These are phyloP conservation scores for Botrytis cinerea DNA, from an alignment of 2,329 filamentous ascomycete species.

Conservation along the genomic window DNA sequence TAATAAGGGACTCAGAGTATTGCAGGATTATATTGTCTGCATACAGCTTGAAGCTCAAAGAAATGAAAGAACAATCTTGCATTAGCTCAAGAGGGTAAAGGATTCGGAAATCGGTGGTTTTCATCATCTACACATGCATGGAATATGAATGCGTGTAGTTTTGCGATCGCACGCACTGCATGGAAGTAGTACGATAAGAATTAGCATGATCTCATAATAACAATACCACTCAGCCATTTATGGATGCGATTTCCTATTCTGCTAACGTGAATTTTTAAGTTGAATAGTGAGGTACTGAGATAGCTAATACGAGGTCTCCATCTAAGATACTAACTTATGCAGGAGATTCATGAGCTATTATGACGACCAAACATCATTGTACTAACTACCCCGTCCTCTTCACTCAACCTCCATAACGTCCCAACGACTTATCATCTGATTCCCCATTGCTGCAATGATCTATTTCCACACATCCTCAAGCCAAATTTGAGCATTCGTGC, in stretches of 20 bases:
- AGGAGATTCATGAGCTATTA: neutral
- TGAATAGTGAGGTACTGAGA: neutral
- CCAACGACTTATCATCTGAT: too few relatives aligned
- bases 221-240: neutral
- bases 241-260: too few relatives aligned
- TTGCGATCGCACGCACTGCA: neutral
- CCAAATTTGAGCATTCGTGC: conserved; percentile 52
- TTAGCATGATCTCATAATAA: neutral
- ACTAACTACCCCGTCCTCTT: neutral
- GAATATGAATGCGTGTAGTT: neutral
- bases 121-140: neutral
- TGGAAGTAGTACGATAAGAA: neutral
- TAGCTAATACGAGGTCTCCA: too few relatives aligned
- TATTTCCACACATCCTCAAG: conserved; percentile 60
- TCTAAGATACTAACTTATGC: neutral
- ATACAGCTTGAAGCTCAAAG: neutral
- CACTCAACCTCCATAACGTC: neutral
- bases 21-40: neutral
- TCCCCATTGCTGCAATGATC: conserved; percentile 28
- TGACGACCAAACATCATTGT: neutral
- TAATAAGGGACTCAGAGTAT: neutral
- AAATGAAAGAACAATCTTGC: neutral
- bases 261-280: too few relatives aligned
- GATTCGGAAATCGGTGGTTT: neutral
- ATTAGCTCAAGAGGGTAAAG: neutral